phyloP scores from a whole-genome alignment of 371 early-diverging fungal species.

The Zancudomyces culisetae region DNA sequence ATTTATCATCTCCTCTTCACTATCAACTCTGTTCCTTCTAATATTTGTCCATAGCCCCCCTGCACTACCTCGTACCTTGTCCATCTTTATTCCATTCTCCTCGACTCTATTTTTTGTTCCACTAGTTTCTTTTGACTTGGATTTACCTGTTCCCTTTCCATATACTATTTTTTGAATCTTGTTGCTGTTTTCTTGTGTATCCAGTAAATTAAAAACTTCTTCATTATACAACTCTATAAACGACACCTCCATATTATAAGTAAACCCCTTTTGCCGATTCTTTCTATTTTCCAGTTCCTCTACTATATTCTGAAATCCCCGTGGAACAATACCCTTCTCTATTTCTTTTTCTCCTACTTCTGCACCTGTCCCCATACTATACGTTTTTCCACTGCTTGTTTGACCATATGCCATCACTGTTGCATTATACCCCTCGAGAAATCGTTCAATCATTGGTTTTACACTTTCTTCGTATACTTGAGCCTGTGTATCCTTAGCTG shows the following conservation, averaged over 20 bases:
- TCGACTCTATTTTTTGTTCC: too few species aligned
- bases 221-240: conserved; percentile 98
- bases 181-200: conserved; percentile 30
- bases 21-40: conserved; percentile 51
- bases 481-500: conserved; percentile 47
- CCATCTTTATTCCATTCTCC: conserved; percentile 47
- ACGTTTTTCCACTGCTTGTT: conserved; percentile 95
- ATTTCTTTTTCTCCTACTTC: conserved; percentile 23
- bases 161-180: conserved; percentile 12
- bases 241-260: conserved; percentile 42
- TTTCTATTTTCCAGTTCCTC: conserved; percentile 4
- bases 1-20: conserved; percentile 57
- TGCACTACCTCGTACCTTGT: too few species aligned
- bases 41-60: conserved; percentile 75
- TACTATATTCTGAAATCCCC: conserved; percentile 16
- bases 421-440: conserved; percentile 86
- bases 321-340: conserved; percentile 13
- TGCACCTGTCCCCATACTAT: conserved; percentile 93
- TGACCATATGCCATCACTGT: conserved; percentile 95
- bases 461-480: conserved; percentile 53
- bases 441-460: conserved; percentile 52
- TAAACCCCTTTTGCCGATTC: conserved; percentile 8
- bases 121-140: too few species aligned
- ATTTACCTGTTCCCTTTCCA: background rate
- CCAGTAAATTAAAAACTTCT: conserved; percentile 67